Percentiles rank a stretch among this genome's conserved stretches.
Conservation (phyloP, 306 rosid genomes). For the Cicer bijugum region DNA sequence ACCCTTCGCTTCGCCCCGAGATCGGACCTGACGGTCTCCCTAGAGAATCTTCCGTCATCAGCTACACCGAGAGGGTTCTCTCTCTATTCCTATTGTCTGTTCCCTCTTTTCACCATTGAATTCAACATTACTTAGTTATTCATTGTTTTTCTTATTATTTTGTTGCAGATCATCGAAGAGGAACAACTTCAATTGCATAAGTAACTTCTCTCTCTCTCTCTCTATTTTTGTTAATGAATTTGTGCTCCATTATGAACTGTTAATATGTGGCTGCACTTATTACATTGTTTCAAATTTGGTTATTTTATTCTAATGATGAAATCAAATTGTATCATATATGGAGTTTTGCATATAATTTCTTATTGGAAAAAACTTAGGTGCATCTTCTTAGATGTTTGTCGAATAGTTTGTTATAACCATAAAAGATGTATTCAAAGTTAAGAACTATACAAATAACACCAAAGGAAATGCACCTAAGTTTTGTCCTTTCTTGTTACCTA, state of each 20-base stretch:
- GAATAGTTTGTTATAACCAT: too few species aligned
- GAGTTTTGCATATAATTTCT: slow-evolving; percentile 25
- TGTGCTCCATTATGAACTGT: slow-evolving; percentile 1
- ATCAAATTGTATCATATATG: slow-evolving; percentile 7
- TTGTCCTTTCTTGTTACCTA: too few species aligned
- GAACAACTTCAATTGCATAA: slow-evolving; percentile 78
- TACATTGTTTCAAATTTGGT: slow-evolving; percentile 33
- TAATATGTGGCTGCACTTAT: slow-evolving; percentile 5
- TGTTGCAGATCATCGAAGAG: slow-evolving; percentile 75
- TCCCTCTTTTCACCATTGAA: neutral
- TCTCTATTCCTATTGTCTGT: neutral
- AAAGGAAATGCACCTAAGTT: too few species aligned
- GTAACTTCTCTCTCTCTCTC: slow-evolving; percentile 51
- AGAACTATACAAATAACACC: too few species aligned
- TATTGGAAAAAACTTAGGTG: too few species aligned
- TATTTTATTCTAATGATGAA: neutral
- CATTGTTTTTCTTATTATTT: slow-evolving; percentile 13
- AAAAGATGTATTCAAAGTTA: too few species aligned
- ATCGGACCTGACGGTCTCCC: slow-evolving; percentile 94
- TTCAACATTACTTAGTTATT: neutral
- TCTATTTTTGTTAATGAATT: slow-evolving; percentile 5
- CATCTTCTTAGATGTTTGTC: too few species aligned
- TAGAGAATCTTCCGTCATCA: slow-evolving; percentile 71
- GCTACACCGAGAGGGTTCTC: slow-evolving; percentile 86
- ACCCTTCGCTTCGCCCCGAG: slow-evolving; percentile 68